A percentile compares a stretch with the other conserved stretches of the same genome.
phyloP scores from a whole-genome alignment of 441 rosid genomes.

The Populus trichocarpa region DNA sequence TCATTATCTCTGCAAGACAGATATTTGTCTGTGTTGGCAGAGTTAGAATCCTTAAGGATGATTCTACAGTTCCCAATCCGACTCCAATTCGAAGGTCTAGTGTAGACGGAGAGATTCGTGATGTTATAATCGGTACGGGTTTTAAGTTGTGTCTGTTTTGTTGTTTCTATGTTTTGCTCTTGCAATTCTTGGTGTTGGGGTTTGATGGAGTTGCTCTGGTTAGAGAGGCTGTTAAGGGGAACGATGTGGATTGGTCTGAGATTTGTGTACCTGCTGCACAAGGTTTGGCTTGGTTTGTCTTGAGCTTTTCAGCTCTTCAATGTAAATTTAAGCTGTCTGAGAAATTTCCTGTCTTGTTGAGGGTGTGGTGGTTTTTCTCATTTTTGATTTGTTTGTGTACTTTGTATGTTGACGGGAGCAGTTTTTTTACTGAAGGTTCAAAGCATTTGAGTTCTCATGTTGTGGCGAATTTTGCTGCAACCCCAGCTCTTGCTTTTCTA shows the following conservation, averaged over 20 bases:
- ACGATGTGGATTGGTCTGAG: slow-evolving; percentile 50
- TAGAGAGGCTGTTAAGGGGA: slow-evolving; percentile 38
- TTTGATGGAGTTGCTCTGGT: slow-evolving; percentile 71
- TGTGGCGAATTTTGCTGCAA: slow-evolving; percentile 66
- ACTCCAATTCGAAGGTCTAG: slow-evolving; percentile 40
- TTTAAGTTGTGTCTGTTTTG: slow-evolving; percentile 64
- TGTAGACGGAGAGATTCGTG: slow-evolving; percentile 52
- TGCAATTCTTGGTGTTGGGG: slow-evolving; percentile 66
- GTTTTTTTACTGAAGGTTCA: slow-evolving; percentile 48
- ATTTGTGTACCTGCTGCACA: slow-evolving; percentile 63
- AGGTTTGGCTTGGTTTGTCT: slow-evolving; percentile 76
- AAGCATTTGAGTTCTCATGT: slow-evolving; percentile 59
- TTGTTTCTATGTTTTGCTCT: slow-evolving; percentile 71
- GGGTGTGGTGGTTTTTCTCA: slow-evolving; percentile 86
- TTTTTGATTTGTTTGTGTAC: slow-evolving; percentile 65
- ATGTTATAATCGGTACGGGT: slow-evolving; percentile 44
- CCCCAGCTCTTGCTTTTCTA: slow-evolving; percentile 89
- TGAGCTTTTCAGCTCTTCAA: slow-evolving; percentile 73
- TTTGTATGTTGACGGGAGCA: slow-evolving; percentile 72
- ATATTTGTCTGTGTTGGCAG: slow-evolving; percentile 64
- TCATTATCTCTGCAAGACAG: slow-evolving; percentile 61
- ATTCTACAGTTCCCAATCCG: slow-evolving; percentile 36
- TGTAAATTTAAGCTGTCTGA: slow-evolving; percentile 73
- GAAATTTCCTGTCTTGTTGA: slow-evolving; percentile 76
- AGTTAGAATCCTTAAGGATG: slow-evolving; percentile 66